These are phyloP conservation scores for Garcia nutans DNA, from an alignment of 345 rosid species.

Conservation along the genomic window DNA sequence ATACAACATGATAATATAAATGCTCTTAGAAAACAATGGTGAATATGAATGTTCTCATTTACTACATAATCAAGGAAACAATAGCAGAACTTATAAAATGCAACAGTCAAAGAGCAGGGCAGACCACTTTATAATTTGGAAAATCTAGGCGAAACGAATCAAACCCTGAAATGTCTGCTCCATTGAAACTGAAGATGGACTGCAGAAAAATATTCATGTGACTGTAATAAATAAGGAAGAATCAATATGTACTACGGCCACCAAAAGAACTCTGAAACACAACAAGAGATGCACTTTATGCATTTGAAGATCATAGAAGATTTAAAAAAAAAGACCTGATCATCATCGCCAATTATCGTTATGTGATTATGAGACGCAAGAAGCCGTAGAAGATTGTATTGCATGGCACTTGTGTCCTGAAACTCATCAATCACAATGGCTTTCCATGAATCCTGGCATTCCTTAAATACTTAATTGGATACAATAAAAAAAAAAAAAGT, in stretches of 20 bases:
- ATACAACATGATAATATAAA: conserved; percentile 4
- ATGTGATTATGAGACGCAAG: conserved; percentile 74
- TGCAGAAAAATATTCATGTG: conserved; percentile 36
- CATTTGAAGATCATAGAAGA: background rate
- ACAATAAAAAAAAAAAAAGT: conserved; percentile 17
- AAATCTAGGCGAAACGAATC: conserved; percentile 84
- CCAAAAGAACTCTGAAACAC: background rate
- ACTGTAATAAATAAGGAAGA: background rate
- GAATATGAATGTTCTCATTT: background rate
- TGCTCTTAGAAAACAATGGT: background rate
- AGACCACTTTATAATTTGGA: conserved; percentile 76
- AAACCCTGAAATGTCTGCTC: conserved; percentile 88
- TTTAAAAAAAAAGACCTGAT: conserved; percentile 56
- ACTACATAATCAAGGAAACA: conserved; percentile 6
- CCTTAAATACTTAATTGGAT: conserved; percentile 57
- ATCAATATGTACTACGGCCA: background rate
- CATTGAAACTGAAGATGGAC: conserved; percentile 95
- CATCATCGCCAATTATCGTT: conserved; percentile 93
- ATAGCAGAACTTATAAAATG: conserved; percentile 2
- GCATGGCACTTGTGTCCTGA: conserved; percentile 95
- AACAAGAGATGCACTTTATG: background rate
- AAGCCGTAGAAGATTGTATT: conserved; percentile 60
- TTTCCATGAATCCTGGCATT: conserved; percentile 75
- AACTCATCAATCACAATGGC: conserved; percentile 89
- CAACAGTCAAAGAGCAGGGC: conserved; percentile 10